Evolutionary conservation across 345 rosid species (phyloP).

Genomic region (Acer yangbiense): DNA sequence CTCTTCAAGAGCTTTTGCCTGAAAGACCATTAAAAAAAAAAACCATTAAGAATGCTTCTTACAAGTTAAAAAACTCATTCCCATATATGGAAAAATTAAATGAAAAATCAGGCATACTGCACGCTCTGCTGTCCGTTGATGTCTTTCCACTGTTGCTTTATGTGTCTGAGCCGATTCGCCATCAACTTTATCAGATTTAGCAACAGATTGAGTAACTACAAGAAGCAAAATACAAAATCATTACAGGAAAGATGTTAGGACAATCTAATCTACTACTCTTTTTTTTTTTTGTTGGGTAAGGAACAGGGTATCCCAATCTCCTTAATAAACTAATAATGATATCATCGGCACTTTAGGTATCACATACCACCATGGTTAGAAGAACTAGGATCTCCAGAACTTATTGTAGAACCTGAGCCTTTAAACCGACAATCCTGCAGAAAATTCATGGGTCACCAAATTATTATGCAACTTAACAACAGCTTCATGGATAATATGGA

Average conservation of each 20-base stretch:
- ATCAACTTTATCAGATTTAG: constrained; percentile 39
- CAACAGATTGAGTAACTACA: constrained; percentile 35
- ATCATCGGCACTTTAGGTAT: background rate
- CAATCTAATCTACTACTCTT: background rate
- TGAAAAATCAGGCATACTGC: constrained; percentile 56
- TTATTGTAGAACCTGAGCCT: constrained; percentile 45
- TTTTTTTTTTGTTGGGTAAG: background rate
- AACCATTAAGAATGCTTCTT: constrained; percentile 18
- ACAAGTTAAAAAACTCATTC: constrained; percentile 13
- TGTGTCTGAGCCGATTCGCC: constrained; percentile 64
- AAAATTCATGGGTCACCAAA: constrained; percentile 14
- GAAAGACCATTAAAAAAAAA: constrained; percentile 34
- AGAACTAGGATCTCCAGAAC: constrained; percentile 37
- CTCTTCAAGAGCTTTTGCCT: constrained; percentile 96
- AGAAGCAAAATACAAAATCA: constrained; percentile 25
- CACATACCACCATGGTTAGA: constrained; percentile 48
- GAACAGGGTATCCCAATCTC: background rate
- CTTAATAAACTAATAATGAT: background rate
- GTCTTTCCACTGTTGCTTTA: constrained; percentile 73
- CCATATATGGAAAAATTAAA: background rate
- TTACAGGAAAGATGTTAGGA: background rate
- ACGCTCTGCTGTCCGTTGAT: constrained; percentile 80
- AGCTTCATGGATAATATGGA: constrained; percentile 1
- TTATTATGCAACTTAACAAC: background rate
- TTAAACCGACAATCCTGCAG: constrained; percentile 62